Conservation (phyloP, 345 rosid species). For the Lepidium aucheri region DNA sequence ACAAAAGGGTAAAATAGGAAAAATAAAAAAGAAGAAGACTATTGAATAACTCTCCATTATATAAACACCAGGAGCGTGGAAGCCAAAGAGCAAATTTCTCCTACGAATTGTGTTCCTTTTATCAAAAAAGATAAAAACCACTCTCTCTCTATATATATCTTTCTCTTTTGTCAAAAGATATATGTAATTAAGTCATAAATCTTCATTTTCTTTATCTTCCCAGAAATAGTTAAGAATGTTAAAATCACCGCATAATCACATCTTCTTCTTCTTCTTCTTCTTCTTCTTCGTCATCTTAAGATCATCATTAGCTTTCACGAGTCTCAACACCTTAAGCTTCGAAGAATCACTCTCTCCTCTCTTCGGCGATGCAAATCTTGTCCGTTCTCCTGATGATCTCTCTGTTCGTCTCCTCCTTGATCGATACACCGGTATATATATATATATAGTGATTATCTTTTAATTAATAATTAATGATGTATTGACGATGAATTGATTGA, state of each 20-base stretch:
- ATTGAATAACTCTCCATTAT: constrained; percentile 1
- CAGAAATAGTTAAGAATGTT: background rate
- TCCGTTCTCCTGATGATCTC: constrained; percentile 63
- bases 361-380: constrained; percentile 73
- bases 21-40: background rate
- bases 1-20: constrained; percentile 9
- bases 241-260: background rate
- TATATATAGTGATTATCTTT: too few species aligned
- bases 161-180: constrained; percentile 3
- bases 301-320: constrained; percentile 33
- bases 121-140: background rate
- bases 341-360: constrained; percentile 78
- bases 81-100: constrained; percentile 23
- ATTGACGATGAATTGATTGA: background rate
- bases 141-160: background rate
- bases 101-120: background rate
- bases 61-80: constrained; percentile 25
- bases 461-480: too few species aligned
- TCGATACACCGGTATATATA: constrained; percentile 65
- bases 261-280: background rate
- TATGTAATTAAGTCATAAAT: background rate
- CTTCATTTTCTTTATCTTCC: background rate
- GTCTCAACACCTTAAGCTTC: constrained; percentile 53
- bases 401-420: constrained; percentile 88
- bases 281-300: background rate